Conservation (phyloP, 2,329 filamentous ascomycete species). For the Nemania sp. region DNA sequence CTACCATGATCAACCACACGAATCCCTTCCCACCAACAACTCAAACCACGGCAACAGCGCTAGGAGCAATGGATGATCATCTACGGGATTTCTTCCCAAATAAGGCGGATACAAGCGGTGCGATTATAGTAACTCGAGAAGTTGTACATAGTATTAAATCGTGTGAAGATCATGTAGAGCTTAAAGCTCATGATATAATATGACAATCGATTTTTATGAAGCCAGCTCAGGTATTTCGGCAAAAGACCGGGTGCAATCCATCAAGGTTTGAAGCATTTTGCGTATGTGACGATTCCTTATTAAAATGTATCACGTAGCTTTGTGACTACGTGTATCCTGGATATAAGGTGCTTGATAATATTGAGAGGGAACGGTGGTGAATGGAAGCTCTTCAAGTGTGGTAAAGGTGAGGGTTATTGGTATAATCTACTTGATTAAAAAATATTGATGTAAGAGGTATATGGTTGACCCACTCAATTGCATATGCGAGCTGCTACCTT, state of each 20-base stretch:
- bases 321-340: too few relatives aligned
- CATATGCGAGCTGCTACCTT: background rate
- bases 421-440: too few relatives aligned
- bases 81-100: conserved; percentile 41
- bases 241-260: background rate
- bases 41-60: conserved; percentile 29
- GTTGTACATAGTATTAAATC: conserved; percentile 34
- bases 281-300: background rate
- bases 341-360: too few relatives aligned
- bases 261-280: background rate
- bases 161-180: background rate
- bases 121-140: conserved; percentile 39
- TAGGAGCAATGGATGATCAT: conserved; percentile 33
- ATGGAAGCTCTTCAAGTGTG: too few relatives aligned
- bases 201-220: background rate
- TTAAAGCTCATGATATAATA: background rate
- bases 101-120: conserved; percentile 34
- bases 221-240: background rate
- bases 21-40: conserved; percentile 38
- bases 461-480: background rate
- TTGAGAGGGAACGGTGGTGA: background rate
- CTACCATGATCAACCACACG: conserved; percentile 22
- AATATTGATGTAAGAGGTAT: background rate
- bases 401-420: too few relatives aligned
- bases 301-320: background rate